Conservation (phyloP, 1,139 yeast species). For the Taphrina flavorubra region DNA sequence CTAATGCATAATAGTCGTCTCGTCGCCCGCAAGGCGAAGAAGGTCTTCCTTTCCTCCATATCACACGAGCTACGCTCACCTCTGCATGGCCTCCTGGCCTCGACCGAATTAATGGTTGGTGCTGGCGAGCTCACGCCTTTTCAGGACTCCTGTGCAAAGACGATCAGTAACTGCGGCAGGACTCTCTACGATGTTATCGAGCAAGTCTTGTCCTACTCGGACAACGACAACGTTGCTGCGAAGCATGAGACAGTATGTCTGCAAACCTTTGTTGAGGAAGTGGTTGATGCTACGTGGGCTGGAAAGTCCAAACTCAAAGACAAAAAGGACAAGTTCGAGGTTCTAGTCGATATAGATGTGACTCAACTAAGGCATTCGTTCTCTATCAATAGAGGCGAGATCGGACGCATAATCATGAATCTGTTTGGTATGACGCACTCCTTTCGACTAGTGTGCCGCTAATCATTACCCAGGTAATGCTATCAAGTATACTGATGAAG, state of each 20-base stretch:
- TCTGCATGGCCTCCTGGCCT: slow-evolving; percentile 26
- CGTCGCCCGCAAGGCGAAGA: slow-evolving; percentile 17
- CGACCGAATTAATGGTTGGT: slow-evolving; percentile 4
- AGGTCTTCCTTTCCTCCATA: slow-evolving; percentile 31
- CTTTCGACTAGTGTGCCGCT: background rate
- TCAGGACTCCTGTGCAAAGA: slow-evolving; percentile 19
- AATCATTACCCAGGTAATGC: slow-evolving; percentile 58
- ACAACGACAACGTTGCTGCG: background rate
- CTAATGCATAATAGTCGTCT: background rate
- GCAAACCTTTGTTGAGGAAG: slow-evolving; percentile 10
- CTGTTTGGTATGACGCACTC: slow-evolving; percentile 61
- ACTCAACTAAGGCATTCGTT: slow-evolving; percentile 19
- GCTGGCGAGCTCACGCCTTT: slow-evolving; percentile 20
- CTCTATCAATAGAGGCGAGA: slow-evolving; percentile 25
- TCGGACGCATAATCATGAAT: slow-evolving; percentile 82
- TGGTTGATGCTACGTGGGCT: slow-evolving; percentile 26
- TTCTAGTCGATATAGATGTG: slow-evolving; percentile 24
- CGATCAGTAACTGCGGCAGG: slow-evolving; percentile 27
- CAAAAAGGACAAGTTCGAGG: slow-evolving; percentile 3
- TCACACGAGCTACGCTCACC: slow-evolving; percentile 40
- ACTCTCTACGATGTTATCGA: slow-evolving; percentile 33
- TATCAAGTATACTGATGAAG: slow-evolving; percentile 79
- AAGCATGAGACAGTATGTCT: slow-evolving; percentile 10
- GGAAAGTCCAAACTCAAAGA: slow-evolving; percentile 10
- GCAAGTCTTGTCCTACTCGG: slow-evolving; percentile 13